Percentiles rank a stretch among this genome's conserved stretches.
phyloP scores from a whole-genome alignment of 2,329 filamentous ascomycete species.

The Metarhizium brunneum region DNA sequence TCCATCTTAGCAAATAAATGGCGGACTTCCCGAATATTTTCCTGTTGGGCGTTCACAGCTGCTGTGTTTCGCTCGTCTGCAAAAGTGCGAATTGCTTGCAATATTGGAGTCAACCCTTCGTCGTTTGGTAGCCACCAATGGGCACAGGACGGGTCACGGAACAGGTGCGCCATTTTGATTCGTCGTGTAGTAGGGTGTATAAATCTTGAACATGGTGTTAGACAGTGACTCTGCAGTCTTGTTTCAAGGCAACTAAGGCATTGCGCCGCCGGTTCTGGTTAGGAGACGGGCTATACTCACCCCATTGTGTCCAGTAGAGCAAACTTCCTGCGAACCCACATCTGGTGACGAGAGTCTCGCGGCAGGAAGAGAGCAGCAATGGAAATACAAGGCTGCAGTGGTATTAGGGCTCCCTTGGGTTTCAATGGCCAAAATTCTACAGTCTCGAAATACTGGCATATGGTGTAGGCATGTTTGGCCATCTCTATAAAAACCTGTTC shows the following conservation, averaged over 20 bases:
- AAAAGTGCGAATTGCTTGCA: slow-evolving; percentile 71
- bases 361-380: slow-evolving; percentile 75
- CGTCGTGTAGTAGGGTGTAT: slow-evolving; percentile 71
- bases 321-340: slow-evolving; percentile 75
- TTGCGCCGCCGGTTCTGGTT: neutral
- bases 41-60: slow-evolving; percentile 45
- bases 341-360: slow-evolving; percentile 58
- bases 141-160: slow-evolving; percentile 60
- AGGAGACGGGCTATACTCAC: slow-evolving; percentile 39
- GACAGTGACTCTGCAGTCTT: neutral
- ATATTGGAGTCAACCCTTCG: slow-evolving; percentile 62
- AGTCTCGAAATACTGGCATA: slow-evolving; percentile 72
- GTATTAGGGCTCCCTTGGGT: slow-evolving; percentile 60
- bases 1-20: slow-evolving; percentile 59
- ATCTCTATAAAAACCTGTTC: slow-evolving; percentile 45
- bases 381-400: slow-evolving; percentile 66
- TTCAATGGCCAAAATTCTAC: slow-evolving; percentile 63
- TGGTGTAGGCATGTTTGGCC: slow-evolving; percentile 52
- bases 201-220: slow-evolving; percentile 47
- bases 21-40: slow-evolving; percentile 66
- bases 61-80: slow-evolving; percentile 65
- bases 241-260: neutral
- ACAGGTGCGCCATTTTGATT: slow-evolving; percentile 64
- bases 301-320: slow-evolving; percentile 69
- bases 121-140: slow-evolving; percentile 88